Evolutionary conservation across 1,284 basidiomycete genomes (phyloP), one percentile per base, ranked within the genome.

Genomic region (Ganoderma multipileum): DNA sequence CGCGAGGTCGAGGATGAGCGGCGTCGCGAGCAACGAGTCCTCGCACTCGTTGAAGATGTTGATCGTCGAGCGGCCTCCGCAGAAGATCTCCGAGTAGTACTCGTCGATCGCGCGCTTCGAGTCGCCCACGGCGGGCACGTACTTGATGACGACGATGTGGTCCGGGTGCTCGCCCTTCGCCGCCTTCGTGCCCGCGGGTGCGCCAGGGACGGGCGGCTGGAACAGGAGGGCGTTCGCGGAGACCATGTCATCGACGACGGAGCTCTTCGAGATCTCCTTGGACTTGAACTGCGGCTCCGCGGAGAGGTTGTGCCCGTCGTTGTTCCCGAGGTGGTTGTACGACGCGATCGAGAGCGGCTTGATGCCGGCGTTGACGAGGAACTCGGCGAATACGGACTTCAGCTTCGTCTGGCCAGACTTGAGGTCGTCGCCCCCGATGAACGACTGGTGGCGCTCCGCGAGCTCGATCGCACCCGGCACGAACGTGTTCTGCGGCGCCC

Each of bases 281-380:
- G 91, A 94, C 86, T 92, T 94, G 92, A 99, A 99, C 85, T 99
- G 97, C 72, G 84, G 86, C 81, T 96, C 94, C n/a, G 95, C 92
- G 69, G 90, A 93, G 78, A 99, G 84, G 85, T 98, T 98, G 83
- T 92, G 91, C 39, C 96, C 97, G 79, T 98, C 97, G 81, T 99
- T 99, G 88, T 99, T 99, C 52, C 98, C 97, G 64, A 99, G 90
- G 82, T 99, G 97, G 88, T 99, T 99, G 89, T 99, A 99, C 39
- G 94, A 96, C 33, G 96, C 93, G 76, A 99, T 98, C 69, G 94
- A 95, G 79, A 98, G 89, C 38, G 97, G 97, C 86, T 99, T 99
- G 88, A 99, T 99, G 74, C 97, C 97, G 11, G 97, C 96, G 81
- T 99, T 98, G 81, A 99, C 97, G 73, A 99, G 90, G 89, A 98